Conservation (phyloP, 208 protist genomes). For the Leishmania guyanensis region DNA sequence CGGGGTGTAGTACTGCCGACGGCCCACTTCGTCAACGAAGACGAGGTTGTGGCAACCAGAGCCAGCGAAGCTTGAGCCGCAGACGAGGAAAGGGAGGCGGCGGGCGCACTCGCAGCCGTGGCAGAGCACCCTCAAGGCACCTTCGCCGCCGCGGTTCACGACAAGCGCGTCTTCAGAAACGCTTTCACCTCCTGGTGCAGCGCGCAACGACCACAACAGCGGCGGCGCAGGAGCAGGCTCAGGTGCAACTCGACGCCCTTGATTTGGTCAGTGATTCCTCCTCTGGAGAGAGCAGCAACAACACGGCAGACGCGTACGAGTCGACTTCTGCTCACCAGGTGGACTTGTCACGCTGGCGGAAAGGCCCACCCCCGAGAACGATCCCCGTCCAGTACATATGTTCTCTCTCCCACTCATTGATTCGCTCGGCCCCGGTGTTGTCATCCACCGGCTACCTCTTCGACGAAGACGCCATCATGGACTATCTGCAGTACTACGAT, state of each 20-base stretch:
- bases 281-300: background rate
- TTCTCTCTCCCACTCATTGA: conserved; percentile 42
- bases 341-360: conserved; percentile 41
- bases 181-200: conserved; percentile 18
- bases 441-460: conserved; percentile 56
- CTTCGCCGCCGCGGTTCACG: conserved; percentile 7
- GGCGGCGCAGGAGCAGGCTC: background rate
- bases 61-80: conserved; percentile 13
- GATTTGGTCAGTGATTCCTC: conserved; percentile 2
- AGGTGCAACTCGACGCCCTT: conserved; percentile 4
- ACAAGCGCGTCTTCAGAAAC: conserved; percentile 9
- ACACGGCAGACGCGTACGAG: background rate
- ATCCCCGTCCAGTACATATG: conserved; percentile 55
- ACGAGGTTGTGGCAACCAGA: background rate
- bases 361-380: conserved; percentile 23
- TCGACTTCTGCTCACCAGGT: background rate
- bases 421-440: conserved; percentile 38
- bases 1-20: background rate
- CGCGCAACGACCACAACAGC: background rate
- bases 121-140: conserved; percentile 14
- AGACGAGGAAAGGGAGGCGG: conserved; percentile 3
- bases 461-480: conserved; percentile 41
- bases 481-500: conserved; percentile 33
- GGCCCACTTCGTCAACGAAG: background rate
- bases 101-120: background rate